Base-by-base conservation (phyloP, 2,329 filamentous ascomycete genomes). In the Fusarium newnesense region DNA sequence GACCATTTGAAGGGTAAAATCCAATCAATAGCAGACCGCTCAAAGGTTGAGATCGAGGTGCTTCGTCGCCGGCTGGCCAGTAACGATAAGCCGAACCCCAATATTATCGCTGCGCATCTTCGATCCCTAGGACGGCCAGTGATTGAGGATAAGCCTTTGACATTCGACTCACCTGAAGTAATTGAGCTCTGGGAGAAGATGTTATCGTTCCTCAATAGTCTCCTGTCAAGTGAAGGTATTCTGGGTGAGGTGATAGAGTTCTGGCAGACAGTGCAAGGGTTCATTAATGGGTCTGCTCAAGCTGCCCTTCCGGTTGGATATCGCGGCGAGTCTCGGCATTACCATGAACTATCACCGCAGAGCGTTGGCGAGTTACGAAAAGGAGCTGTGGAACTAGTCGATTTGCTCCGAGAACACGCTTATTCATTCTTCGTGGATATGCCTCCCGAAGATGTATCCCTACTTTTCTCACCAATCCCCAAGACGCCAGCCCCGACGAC, bases 161-260 rank as follows among this genome's bases (percentile, higher is more conserved):
- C 91, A 16, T 87, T 95, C n/a, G 96, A 99, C 80, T 90, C 92
- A 0, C 84, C 92, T 6, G 92, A 96, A 52, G 88, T 98, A 19
- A 88, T 97, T 72, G 95, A 97, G 75, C 88, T 98, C 68, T 99
- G 96, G 96, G 95, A 98, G 77, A 94, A 95, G 80, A 91, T 97
- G 72, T 85, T 94, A 67, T 85, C 88, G 1, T 96, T 94, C 70
- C 81, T 98, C 68, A 91, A 85, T 15, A 90, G 88, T 46, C 86
- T 99, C 43, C 85, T 99, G 0, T 95, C 94, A 0, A 84, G 91
- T 11, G 91, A 92, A 70, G 96, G 96, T 8, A 87, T 98, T 21
- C 85, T 99, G 10, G 95, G 94, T 2, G 96, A 99, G 80, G 89
- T 98, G 4, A 84, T 97, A 24, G 95, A 97, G 72, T 98, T 97